Percentiles rank a stretch among this genome's conserved stretches.
These are phyloP conservation scores for Pythium angustatum DNA, from an alignment of 352 stramenopile genomes.

Conservation along the genomic window DNA sequence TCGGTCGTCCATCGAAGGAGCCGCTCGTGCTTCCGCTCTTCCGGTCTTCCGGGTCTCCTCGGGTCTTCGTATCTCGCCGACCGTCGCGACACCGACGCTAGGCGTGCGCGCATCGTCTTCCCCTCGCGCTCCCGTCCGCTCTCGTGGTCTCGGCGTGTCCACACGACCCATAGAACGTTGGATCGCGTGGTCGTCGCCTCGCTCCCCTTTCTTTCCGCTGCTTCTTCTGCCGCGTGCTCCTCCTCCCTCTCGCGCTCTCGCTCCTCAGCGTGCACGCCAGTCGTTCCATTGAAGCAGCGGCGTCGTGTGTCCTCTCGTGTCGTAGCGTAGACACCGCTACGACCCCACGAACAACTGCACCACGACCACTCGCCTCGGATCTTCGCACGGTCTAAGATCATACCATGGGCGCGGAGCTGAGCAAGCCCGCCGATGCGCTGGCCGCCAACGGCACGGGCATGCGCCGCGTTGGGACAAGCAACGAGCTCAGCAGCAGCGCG, in stretches of 20 bases:
- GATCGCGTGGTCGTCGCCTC: background rate
- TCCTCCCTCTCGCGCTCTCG: background rate
- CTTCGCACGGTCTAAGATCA: background rate
- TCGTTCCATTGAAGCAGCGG: background rate
- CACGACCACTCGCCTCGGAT: too few relatives aligned
- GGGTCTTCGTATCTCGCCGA: background rate
- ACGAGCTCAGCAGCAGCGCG: conserved; percentile 47
- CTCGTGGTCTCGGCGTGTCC: conserved; percentile 11
- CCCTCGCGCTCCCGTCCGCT: background rate
- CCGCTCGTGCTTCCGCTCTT: background rate
- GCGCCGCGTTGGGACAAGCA: conserved; percentile 70
- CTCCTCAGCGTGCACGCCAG: background rate
- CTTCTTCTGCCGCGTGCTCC: too few relatives aligned
- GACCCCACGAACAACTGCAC: too few relatives aligned
- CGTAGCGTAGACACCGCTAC: too few relatives aligned
- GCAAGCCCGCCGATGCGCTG: conserved; percentile 40
- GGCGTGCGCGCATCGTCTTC: background rate
- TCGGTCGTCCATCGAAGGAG: conserved; percentile 32
- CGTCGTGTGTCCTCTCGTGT: background rate
- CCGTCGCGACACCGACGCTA: too few relatives aligned
- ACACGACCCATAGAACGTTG: background rate
- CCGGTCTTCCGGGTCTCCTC: too few relatives aligned
- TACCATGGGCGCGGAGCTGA: conserved; percentile 71
- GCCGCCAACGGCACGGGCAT: conserved; percentile 36
- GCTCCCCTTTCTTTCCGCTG: background rate